phyloP scores from a whole-genome alignment of 202 grass and related monocot species.

The Setaria viridis region DNA sequence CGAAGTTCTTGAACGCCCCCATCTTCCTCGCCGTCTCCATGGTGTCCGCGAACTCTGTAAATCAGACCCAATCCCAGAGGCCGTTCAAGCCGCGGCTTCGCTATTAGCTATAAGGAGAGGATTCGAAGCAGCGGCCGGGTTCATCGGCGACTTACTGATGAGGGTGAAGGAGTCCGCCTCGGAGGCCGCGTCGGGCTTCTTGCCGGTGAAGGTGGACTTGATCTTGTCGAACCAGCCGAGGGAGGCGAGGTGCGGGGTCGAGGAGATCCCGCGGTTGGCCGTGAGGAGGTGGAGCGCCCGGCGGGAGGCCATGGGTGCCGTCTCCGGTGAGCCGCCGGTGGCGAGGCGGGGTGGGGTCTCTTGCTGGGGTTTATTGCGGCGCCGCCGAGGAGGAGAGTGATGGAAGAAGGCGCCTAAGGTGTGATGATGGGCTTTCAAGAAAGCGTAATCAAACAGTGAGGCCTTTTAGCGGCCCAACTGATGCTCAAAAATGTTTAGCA shows the following conservation, averaged over 20 bases:
- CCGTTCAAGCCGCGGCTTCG: neutral
- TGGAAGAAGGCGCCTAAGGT: neutral
- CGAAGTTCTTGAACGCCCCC: conserved; percentile 80
- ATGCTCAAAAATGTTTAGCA: neutral
- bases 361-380: conserved; percentile 26
- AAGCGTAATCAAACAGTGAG: neutral
- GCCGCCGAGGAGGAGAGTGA: neutral
- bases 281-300: conserved; percentile 50
- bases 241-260: conserved; percentile 62
- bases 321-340: conserved; percentile 40
- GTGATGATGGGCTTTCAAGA: conserved; percentile 7
- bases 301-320: conserved; percentile 47
- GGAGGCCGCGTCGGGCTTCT: conserved; percentile 47
- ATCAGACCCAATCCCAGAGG: neutral
- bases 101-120: neutral
- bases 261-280: conserved; percentile 61
- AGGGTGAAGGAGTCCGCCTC: conserved; percentile 64
- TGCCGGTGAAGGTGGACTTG: conserved; percentile 77
- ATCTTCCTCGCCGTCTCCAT: conserved; percentile 81
- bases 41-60: conserved; percentile 68
- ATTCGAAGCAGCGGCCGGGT: neutral
- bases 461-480: conserved; percentile 14
- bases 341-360: neutral
- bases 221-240: conserved; percentile 89
- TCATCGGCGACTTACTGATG: conserved; percentile 47